Percentiles rank a stretch among this genome's conserved stretches.
These are phyloP conservation scores for Ploettnerulaceae sp. DNA, from an alignment of 2,329 filamentous ascomycete genomes.

Conservation along the genomic window DNA sequence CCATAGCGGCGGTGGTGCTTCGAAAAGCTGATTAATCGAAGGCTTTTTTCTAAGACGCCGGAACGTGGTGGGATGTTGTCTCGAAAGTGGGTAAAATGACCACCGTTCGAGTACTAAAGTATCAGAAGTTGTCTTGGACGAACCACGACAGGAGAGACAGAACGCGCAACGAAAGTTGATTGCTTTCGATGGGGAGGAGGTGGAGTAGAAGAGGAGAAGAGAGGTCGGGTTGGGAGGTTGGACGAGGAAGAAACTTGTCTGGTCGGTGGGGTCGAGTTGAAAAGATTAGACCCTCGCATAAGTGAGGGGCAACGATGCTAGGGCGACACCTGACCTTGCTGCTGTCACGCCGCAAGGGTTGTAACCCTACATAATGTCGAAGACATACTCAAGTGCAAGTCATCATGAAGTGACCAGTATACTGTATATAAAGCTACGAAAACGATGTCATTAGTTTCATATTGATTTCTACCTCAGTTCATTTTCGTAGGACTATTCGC, in stretches of 20 bases:
- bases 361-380: conserved; percentile 1
- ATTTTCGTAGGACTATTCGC: too few species aligned
- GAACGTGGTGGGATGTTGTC: conserved; percentile 21
- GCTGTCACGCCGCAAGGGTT: conserved; percentile 6
- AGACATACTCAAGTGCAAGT: too few species aligned
- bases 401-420: too few species aligned
- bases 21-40: conserved; percentile 34
- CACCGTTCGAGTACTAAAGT: conserved; percentile 24
- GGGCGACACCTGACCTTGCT: neutral
- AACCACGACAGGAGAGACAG: conserved; percentile 27
- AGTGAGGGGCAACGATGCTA: conserved; percentile 9
- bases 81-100: conserved; percentile 25
- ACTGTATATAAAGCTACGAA: too few species aligned
- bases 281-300: conserved; percentile 1
- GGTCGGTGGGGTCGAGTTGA: conserved; percentile 4
- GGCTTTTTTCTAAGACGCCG: conserved; percentile 26
- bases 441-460: too few species aligned
- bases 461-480: too few species aligned
- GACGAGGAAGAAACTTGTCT: conserved; percentile 7
- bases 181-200: conserved; percentile 24
- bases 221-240: conserved; percentile 12
- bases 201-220: conserved; percentile 18
- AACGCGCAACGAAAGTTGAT: conserved; percentile 27
- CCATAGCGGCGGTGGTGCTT: conserved; percentile 90
- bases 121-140: conserved; percentile 28